Conservation (phyloP, 208 protist genomes). For the Tritrichomonas musculus region DNA sequence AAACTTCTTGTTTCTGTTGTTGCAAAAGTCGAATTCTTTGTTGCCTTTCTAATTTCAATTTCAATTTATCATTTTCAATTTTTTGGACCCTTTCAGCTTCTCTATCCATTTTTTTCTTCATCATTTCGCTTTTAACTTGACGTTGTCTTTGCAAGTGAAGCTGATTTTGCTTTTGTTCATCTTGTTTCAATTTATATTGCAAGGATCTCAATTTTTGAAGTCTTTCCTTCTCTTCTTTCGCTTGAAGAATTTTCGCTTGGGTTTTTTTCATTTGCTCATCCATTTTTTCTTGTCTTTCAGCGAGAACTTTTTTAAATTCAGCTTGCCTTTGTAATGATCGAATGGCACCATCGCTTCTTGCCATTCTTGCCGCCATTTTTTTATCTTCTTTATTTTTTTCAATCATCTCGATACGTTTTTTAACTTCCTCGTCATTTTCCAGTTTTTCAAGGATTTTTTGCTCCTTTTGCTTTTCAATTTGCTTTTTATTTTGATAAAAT, state of each 20-base stretch:
- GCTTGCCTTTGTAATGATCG: background rate
- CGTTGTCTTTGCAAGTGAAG: background rate
- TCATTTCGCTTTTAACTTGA: background rate
- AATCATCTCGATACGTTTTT: background rate
- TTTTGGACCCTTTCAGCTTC: background rate
- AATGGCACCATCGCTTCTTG: background rate
- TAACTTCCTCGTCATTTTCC: background rate
- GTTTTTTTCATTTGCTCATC: background rate
- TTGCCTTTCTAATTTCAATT: background rate
- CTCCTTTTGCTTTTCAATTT: background rate
- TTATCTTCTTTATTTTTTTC: conserved; percentile 3
- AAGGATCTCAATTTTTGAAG: background rate
- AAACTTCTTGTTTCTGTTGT: background rate
- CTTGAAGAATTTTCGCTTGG: background rate
- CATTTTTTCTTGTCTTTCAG: background rate
- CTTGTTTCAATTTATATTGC: background rate
- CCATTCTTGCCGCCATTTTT: background rate
- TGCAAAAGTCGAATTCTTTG: background rate
- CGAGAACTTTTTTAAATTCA: background rate
- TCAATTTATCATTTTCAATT: background rate
- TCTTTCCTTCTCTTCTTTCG: conserved; percentile 12
- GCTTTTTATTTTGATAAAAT: background rate
- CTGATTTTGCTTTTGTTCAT: background rate
- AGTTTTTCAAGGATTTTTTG: background rate
- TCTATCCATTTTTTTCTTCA: background rate